Conservation (phyloP, 2,329 filamentous ascomycete species). For the Neopestalotiopsis clavispora region DNA sequence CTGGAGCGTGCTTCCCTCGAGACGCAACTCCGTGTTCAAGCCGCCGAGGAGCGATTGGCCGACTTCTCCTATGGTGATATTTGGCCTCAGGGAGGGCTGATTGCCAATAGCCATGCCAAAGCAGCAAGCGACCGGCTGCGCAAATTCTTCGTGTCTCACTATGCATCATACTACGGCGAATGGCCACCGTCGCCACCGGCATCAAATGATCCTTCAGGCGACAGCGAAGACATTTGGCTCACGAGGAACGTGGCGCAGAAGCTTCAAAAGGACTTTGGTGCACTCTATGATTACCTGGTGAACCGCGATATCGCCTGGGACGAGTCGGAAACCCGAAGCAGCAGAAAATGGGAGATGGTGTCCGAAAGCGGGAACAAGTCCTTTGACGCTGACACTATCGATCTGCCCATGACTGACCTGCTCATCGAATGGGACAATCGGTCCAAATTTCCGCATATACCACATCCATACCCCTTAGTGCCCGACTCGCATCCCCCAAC, state of each 20-base stretch:
- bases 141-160: slow-evolving; percentile 64
- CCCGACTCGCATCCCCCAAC: slow-evolving; percentile 54
- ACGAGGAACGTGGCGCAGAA: slow-evolving; percentile 60
- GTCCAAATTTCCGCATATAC: slow-evolving; percentile 67
- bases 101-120: slow-evolving; percentile 45
- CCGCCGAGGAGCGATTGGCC: slow-evolving; percentile 64
- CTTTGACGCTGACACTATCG: slow-evolving; percentile 55
- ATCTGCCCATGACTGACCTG: slow-evolving; percentile 70
- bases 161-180: slow-evolving; percentile 57
- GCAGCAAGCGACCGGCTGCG: slow-evolving; percentile 64
- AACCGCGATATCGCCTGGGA: slow-evolving; percentile 71
- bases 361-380: slow-evolving; percentile 48
- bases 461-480: slow-evolving; percentile 69
- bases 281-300: slow-evolving; percentile 73
- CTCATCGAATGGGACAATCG: slow-evolving; percentile 69
- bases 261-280: slow-evolving; percentile 70
- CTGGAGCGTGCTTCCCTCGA: slow-evolving; percentile 66
- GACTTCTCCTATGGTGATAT: slow-evolving; percentile 66
- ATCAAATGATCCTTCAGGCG: slow-evolving; percentile 30
- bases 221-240: slow-evolving; percentile 61
- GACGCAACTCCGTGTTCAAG: slow-evolving; percentile 64
- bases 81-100: slow-evolving; percentile 52
- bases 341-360: slow-evolving; percentile 69
- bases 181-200: slow-evolving; percentile 61
- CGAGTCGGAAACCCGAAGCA: slow-evolving; percentile 62